Base-by-base conservation (phyloP, 2,329 filamentous ascomycete genomes). In the Neospermospora avenae region DNA sequence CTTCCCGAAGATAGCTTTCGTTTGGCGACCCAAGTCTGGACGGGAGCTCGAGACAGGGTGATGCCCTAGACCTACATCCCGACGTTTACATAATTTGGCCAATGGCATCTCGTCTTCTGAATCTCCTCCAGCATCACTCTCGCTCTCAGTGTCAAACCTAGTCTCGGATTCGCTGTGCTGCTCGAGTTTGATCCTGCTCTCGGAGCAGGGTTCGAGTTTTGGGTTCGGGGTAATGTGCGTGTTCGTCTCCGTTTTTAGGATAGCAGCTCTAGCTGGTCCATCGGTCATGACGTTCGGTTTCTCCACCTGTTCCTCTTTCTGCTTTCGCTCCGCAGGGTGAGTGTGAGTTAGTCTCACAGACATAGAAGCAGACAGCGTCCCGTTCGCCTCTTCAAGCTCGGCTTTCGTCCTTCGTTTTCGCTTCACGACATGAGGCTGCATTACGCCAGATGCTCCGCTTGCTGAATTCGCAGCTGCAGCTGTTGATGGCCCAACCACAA, bases 101-200 rank as follows among this genome's bases (percentile, higher is more conserved):
- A 68, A 53, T 1, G 68, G 68, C 31, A 65, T 67, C 13, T 69
- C 68, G 41, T 69, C 67, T 42, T 70, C 68, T 0, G 63, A 65
- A 46, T 66, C 61, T 16, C 53, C 58, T 31, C 5, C 28, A 31
- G 6, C 11, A 11, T 39, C 59, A 7, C 25, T 51, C 0, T 57
- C 61, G 8, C 42, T 60, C 4, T 25, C 16, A 5, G 31, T 46
- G 3, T 59, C 55, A 20, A 37, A 52, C 22, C 42, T 55, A 37
- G 54, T 60, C 6, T 37, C 46, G 0, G n/a, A 55, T 41, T 57
- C 54, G 3, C 52, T 54, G 7, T 52, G 48, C 2, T 48, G 31
- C 16, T 61, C 57, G n/a, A 58, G 10, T 18, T 61, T 60, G 16
- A 60, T 46, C 34, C 55, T 58, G 24, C 13, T 55, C 14, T 57